phyloP scores from a whole-genome alignment of 495 filamentous ascomycete species.

The Apiosordaria backusii region DNA sequence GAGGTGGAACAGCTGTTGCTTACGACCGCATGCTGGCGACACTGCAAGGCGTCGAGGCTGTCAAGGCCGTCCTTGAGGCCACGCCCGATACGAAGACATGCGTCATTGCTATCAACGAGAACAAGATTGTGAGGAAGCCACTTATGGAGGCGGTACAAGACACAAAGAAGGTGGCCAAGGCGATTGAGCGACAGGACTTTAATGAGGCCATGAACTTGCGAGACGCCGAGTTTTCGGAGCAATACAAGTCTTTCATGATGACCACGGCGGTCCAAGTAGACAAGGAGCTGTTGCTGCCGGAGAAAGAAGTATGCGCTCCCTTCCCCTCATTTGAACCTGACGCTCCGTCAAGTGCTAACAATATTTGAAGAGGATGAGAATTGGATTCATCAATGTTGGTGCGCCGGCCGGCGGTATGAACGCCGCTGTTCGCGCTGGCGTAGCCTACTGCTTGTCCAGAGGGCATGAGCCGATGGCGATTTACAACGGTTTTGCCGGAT shows the following conservation, averaged over 20 bases:
- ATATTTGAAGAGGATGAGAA: conserved; percentile 67
- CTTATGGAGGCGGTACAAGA: conserved; percentile 82
- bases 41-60: conserved; percentile 92
- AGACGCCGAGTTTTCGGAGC: conserved; percentile 92
- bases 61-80: conserved; percentile 91
- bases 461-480: conserved; percentile 90
- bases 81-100: conserved; percentile 85
- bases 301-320: conserved; percentile 70
- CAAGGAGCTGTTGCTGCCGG: conserved; percentile 52
- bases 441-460: conserved; percentile 91
- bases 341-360: conserved; percentile 19
- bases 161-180: conserved; percentile 76
- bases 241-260: conserved; percentile 82
- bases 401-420: conserved; percentile 99
- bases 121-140: conserved; percentile 89
- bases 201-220: conserved; percentile 78
- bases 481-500: conserved; percentile 95
- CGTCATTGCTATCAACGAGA: conserved; percentile 93
- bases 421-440: conserved; percentile 88
- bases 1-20: conserved; percentile 85
- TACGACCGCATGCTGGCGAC: conserved; percentile 95
- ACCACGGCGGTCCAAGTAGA: conserved; percentile 63
- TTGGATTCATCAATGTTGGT: conserved; percentile 95
- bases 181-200: conserved; percentile 80
- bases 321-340: background rate